Conservation (phyloP, 1,284 basidiomycete species). For the Ganoderma sinense region DNA sequence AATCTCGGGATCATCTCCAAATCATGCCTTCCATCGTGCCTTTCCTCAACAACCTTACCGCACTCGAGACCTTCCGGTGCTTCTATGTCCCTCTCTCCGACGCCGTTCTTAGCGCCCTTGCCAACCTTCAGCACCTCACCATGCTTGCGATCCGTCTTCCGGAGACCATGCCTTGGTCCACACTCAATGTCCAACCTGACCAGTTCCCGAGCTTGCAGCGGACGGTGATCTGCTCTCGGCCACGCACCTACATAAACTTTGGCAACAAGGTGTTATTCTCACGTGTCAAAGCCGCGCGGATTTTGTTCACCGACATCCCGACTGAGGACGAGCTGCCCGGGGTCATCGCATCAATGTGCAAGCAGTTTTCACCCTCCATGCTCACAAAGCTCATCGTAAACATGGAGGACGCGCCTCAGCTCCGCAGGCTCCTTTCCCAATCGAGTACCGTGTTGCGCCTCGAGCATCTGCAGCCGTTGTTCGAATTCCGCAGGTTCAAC, state of each 20-base stretch:
- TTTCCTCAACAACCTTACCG: neutral
- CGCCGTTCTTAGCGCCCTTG: neutral
- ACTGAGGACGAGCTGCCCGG: neutral
- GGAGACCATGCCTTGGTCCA: neutral
- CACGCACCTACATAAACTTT: neutral
- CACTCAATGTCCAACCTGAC: neutral
- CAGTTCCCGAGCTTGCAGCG: neutral
- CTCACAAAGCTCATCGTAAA: neutral
- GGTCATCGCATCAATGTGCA: neutral
- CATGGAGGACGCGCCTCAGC: neutral
- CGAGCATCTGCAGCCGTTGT: neutral
- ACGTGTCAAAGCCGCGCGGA: neutral
- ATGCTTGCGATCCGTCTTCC: neutral
- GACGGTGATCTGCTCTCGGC: neutral
- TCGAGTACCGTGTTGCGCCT: neutral
- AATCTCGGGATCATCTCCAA: neutral
- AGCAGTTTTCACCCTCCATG: neutral
- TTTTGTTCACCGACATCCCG: neutral
- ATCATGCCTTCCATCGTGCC: neutral
- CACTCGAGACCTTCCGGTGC: neutral
- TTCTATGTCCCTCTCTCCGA: neutral
- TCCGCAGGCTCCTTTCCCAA: neutral
- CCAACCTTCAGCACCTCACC: neutral
- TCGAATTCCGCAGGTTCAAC: neutral
- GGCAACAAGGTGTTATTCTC: neutral